phyloP scores from a whole-genome alignment of 2,329 filamentous ascomycete species.

The Stachybotrys echinatus region DNA sequence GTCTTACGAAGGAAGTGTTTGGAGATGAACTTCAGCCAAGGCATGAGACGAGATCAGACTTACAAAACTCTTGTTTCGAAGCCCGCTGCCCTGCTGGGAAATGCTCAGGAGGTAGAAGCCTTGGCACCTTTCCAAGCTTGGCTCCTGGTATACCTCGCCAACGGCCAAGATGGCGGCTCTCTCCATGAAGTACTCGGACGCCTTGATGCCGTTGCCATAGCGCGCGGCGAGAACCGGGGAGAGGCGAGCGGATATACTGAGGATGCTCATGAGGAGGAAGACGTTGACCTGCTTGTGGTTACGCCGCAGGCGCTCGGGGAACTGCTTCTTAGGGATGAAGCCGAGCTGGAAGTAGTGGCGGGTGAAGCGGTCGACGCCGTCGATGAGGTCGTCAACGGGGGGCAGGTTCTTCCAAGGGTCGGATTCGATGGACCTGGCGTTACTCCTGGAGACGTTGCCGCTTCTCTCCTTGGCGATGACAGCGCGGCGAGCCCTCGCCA shows the following conservation, averaged over 20 bases:
- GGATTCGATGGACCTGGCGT: constrained; percentile 12
- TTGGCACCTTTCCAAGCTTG: constrained; percentile 50
- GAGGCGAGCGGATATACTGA: constrained; percentile 52
- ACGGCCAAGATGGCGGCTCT: constrained; percentile 41
- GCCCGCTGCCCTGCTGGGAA: constrained; percentile 51
- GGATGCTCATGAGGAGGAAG: constrained; percentile 49
- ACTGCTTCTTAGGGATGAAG: constrained; percentile 50
- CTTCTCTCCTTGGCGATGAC: constrained; percentile 16
- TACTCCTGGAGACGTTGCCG: background rate
- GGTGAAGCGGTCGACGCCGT: constrained; percentile 48
- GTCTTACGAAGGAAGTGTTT: background rate
- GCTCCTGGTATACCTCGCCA: constrained; percentile 45
- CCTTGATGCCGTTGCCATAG: constrained; percentile 45
- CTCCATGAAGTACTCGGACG: constrained; percentile 49
- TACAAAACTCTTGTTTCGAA: constrained; percentile 49
- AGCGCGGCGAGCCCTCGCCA: constrained; percentile 28
- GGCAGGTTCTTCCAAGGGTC: constrained; percentile 48
- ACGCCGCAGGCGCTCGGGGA: constrained; percentile 39
- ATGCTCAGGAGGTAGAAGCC: constrained; percentile 55
- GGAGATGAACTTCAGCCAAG: background rate
- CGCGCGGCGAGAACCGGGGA: constrained; percentile 41
- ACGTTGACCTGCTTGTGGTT: constrained; percentile 44
- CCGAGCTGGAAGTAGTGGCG: constrained; percentile 54
- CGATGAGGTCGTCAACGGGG: constrained; percentile 42
- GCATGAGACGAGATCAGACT: constrained; percentile 14